Conservation (phyloP, 2,329 filamentous ascomycete species). For the Venturiaceae sp. region DNA sequence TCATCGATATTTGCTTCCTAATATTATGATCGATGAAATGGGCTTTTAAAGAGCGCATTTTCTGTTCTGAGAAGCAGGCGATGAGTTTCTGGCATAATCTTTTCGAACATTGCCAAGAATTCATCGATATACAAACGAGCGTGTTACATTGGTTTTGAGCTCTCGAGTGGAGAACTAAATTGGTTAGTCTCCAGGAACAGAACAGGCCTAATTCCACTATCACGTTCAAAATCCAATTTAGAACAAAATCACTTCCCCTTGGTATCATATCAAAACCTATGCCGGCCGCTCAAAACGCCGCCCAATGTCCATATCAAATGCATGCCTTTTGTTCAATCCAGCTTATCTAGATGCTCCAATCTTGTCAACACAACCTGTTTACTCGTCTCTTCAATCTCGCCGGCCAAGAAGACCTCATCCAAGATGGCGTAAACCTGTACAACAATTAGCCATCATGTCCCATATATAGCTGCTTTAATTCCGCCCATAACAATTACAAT, state of each 20-base stretch:
- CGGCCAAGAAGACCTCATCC: conserved; percentile 94
- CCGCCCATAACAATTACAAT: background rate
- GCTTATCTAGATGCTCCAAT: conserved; percentile 89
- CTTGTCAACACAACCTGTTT: conserved; percentile 95
- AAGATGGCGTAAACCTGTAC: conserved; percentile 86
- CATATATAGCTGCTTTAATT: conserved; percentile 10
- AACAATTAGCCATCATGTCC: background rate
- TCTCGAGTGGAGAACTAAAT: too few relatives aligned
- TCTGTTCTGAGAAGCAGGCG: too few relatives aligned
- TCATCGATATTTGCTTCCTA: too few relatives aligned
- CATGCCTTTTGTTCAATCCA: conserved; percentile 51
- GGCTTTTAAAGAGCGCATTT: too few relatives aligned
- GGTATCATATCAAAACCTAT: background rate
- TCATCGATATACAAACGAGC: too few relatives aligned
- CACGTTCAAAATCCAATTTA: background rate
- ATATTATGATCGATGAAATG: too few relatives aligned
- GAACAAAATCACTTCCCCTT: background rate
- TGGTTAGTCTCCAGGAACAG: too few relatives aligned
- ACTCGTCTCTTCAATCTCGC: conserved; percentile 97
- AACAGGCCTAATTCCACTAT: too few relatives aligned
- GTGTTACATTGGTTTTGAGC: too few relatives aligned
- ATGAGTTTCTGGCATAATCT: too few relatives aligned
- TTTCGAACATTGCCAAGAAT: too few relatives aligned
- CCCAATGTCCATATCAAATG: background rate
- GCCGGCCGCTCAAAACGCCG: background rate